Evolutionary conservation across 163 green algal genomes (phyloP).

Genomic region (Coccomyxa subellipsoidea): DNA sequence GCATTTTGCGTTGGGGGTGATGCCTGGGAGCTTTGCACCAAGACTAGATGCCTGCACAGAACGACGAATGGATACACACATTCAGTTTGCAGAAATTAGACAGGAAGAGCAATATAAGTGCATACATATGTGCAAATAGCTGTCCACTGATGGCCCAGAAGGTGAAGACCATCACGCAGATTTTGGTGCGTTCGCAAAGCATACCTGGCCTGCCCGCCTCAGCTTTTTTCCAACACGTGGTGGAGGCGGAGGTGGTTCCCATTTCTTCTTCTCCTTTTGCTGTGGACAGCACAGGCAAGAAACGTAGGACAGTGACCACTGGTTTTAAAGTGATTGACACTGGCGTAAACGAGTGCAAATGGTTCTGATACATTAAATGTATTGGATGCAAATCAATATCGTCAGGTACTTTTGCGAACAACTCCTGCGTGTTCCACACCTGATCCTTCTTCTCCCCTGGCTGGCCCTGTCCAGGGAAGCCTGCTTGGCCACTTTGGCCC

Average conservation of each 20-base stretch:
- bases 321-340: too few species aligned
- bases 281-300: neutral
- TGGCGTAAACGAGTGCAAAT: too few species aligned
- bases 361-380: neutral
- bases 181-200: too few species aligned
- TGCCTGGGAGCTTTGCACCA: slow-evolving; percentile 65
- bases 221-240: slow-evolving; percentile 94
- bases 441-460: slow-evolving; percentile 52
- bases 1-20: slow-evolving; percentile 93
- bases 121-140: too few species aligned
- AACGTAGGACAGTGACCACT: neutral
- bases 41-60: slow-evolving; percentile 51
- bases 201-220: slow-evolving; percentile 43
- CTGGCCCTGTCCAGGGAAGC: slow-evolving; percentile 32
- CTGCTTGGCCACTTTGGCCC: slow-evolving; percentile 24
- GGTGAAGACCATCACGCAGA: too few species aligned
- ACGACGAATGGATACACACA: slow-evolving; percentile 9
- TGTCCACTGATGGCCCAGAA: too few species aligned
- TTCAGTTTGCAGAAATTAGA: neutral
- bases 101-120: neutral
- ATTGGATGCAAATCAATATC: too few species aligned
- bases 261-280: slow-evolving; percentile 98
- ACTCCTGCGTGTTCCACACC: slow-evolving; percentile 17
- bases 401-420: too few species aligned
- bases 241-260: slow-evolving; percentile 88